A percentile compares a stretch with the other conserved stretches of the same genome.
phyloP scores from a whole-genome alignment of 2,329 filamentous ascomycete genomes.

The Colletotrichum cuscutae region DNA sequence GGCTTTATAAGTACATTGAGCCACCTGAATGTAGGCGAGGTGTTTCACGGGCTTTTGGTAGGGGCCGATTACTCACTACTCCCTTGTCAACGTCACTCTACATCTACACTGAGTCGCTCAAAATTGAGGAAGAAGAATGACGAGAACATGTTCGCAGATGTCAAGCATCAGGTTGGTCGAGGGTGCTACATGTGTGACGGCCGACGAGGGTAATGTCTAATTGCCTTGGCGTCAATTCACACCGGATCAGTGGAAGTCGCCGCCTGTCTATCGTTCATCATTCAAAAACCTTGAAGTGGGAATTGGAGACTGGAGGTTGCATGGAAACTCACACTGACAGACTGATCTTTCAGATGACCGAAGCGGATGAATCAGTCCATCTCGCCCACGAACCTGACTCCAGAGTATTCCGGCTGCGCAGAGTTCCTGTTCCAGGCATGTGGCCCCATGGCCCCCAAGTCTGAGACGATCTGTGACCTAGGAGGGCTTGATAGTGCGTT shows the following conservation, averaged over 20 bases:
- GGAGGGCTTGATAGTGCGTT: neutral
- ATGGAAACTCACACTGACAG: neutral
- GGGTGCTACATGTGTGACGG: neutral
- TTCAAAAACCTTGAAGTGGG: neutral
- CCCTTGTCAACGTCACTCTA: neutral
- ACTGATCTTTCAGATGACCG: slow-evolving; percentile 22
- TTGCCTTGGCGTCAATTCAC: neutral
- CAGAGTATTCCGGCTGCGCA: slow-evolving; percentile 17
- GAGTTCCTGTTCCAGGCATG: slow-evolving; percentile 32
- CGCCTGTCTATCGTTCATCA: neutral
- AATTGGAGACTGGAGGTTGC: neutral
- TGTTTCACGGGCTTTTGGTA: neutral
- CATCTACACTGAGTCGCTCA: neutral
- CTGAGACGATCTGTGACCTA: slow-evolving; percentile 13
- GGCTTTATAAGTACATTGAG: neutral
- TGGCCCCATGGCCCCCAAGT: slow-evolving; percentile 1
- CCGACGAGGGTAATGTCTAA: neutral
- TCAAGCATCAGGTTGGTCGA: neutral
- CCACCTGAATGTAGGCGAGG: too few species aligned
- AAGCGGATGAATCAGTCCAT: neutral
- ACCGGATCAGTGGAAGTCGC: neutral
- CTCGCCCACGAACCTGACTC: slow-evolving; percentile 11
- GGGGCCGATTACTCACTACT: neutral
- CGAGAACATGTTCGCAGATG: neutral
- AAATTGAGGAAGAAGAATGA: too few species aligned